Evolutionary conservation across 169 alveolate species (phyloP).

Genomic region (Cryptosporidium xiaoi): DNA sequence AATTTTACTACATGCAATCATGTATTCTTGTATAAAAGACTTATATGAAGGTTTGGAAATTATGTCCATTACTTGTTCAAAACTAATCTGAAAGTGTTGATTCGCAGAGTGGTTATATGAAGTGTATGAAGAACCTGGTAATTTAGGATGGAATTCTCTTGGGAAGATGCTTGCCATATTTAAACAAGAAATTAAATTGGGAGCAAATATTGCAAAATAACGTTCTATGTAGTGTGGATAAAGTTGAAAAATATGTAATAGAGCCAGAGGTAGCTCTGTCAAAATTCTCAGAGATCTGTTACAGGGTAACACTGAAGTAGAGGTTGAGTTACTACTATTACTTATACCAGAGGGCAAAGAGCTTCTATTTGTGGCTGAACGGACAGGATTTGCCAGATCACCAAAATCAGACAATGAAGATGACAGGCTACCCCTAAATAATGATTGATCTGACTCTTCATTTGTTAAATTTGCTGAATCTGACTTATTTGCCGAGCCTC

Average conservation of each 20-base stretch:
- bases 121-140: slow-evolving; percentile 29
- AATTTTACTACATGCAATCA: slow-evolving; percentile 70
- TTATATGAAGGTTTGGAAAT: slow-evolving; percentile 29
- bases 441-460: slow-evolving; percentile 51
- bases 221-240: slow-evolving; percentile 70
- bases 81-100: slow-evolving; percentile 23
- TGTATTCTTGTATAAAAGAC: slow-evolving; percentile 65
- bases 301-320: slow-evolving; percentile 45
- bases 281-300: slow-evolving; percentile 65
- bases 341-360: slow-evolving; percentile 1
- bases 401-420: slow-evolving; percentile 40
- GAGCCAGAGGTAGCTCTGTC: slow-evolving; percentile 60
- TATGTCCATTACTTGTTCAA: slow-evolving; percentile 53
- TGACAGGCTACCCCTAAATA: slow-evolving; percentile 50
- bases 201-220: slow-evolving; percentile 71
- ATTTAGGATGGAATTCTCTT: slow-evolving; percentile 61
- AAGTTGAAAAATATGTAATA: slow-evolving; percentile 64
- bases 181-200: slow-evolving; percentile 63
- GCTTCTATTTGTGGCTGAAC: slow-evolving; percentile 35
- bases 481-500: slow-evolving; percentile 28
- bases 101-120: slow-evolving; percentile 1
- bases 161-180: slow-evolving; percentile 64
- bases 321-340: neutral
- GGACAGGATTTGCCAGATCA: slow-evolving; percentile 61
- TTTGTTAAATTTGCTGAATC: slow-evolving; percentile 12